These are phyloP conservation scores for Yamadazyma diddensiae DNA, from an alignment of 1,139 yeast species.

Conservation along the genomic window DNA sequence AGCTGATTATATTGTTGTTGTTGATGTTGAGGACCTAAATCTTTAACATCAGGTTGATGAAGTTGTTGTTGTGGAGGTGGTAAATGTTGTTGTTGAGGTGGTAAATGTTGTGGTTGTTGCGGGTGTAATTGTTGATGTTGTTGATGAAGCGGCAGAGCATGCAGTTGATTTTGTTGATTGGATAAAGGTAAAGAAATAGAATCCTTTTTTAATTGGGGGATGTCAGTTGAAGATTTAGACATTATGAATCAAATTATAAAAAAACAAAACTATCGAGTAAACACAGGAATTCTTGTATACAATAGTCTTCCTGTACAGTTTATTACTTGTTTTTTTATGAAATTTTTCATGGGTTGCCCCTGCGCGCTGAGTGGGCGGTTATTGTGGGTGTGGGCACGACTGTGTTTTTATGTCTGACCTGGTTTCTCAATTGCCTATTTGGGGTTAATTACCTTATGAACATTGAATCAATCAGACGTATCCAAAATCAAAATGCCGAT, in stretches of 20 bases:
- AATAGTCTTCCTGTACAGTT: conserved; percentile 8
- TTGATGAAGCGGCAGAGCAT: conserved; percentile 2
- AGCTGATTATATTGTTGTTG: conserved; percentile 7
- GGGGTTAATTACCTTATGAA: too few species aligned
- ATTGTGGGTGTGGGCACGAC: conserved; percentile 1
- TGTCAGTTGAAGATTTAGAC: neutral
- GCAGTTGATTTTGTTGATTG: neutral
- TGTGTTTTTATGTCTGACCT: too few species aligned
- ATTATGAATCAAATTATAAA: neutral
- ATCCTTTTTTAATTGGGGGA: neutral
- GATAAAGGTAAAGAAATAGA: neutral
- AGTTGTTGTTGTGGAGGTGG: conserved; percentile 1
- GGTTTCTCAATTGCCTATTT: too few species aligned
- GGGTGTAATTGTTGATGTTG: conserved; percentile 5
- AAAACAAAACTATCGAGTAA: neutral
- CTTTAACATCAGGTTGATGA: neutral
- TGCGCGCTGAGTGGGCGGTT: conserved; percentile 1
- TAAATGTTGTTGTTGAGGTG: conserved; percentile 2
- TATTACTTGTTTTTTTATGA: conserved; percentile 4
- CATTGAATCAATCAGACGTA: too few species aligned
- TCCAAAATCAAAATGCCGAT: conserved; percentile 26
- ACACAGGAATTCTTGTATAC: conserved; percentile 10
- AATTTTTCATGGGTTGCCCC: conserved; percentile 2
- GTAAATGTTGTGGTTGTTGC: conserved; percentile 4
- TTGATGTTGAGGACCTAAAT: neutral